phyloP scores from a whole-genome alignment of 108 stramenopile genomes.

The Cyclostephanos tholiformis region DNA sequence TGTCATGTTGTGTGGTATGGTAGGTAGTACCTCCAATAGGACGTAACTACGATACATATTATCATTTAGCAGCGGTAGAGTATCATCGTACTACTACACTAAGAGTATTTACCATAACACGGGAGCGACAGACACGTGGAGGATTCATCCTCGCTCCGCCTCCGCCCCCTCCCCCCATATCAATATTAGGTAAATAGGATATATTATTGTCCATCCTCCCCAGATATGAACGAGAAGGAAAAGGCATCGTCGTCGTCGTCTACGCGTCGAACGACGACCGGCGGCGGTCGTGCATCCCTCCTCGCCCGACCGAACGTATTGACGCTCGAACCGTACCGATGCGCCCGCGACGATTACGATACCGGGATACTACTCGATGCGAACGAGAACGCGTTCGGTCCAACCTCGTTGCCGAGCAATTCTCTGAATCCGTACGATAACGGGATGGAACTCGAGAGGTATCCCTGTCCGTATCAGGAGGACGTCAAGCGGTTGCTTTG shows the following conservation, averaged over 20 bases:
- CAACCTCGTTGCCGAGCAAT: constrained; percentile 68
- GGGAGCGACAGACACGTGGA: no score
- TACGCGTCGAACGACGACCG: background rate
- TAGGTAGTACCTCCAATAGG: no score
- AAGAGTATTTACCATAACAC: no score
- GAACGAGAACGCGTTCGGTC: constrained; percentile 94
- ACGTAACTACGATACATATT: no score
- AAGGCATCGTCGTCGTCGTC: constrained; percentile 29
- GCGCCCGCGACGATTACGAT: constrained; percentile 95
- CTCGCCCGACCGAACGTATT: constrained; percentile 93
- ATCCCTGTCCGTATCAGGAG: constrained; percentile 92
- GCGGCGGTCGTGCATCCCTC: constrained; percentile 55
- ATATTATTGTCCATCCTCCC: no score
- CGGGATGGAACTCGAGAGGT: constrained; percentile 77
- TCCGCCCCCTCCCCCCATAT: no score
- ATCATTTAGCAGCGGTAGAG: no score
- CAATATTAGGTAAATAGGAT: no score
- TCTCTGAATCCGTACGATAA: constrained; percentile 65
- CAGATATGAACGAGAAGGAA: constrained; percentile 42
- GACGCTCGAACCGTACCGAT: constrained; percentile 91
- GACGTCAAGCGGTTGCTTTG: constrained; percentile 77
- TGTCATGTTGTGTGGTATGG: no score
- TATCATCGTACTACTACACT: no score
- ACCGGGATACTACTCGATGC: constrained; percentile 92
- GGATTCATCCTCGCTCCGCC: no score